Evolutionary conservation across 768 basidiomycete species (phyloP).

Genomic region (Agaricus sinodeliciosus): DNA sequence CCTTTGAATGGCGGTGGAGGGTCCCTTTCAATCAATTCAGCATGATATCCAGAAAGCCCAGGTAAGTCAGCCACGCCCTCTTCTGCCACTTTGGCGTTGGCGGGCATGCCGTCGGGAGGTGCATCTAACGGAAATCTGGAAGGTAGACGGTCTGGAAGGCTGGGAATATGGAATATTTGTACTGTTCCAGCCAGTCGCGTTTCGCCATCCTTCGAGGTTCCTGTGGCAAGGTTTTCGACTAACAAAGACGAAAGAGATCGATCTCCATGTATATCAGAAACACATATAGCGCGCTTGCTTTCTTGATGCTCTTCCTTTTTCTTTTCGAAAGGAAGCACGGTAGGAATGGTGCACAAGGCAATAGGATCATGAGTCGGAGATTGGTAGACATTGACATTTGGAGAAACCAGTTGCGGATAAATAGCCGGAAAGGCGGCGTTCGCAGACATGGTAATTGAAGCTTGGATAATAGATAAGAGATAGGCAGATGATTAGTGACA

Average conservation of each 20-base stretch:
- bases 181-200: conserved; percentile 4
- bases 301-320: neutral
- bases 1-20: neutral
- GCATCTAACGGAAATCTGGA: conserved; percentile 7
- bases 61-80: neutral
- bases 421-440: conserved; percentile 36
- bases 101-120: neutral
- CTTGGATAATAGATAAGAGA: conserved; percentile 24
- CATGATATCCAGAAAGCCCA: neutral
- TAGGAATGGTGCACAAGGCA: conserved; percentile 35
- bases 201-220: neutral
- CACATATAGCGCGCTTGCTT: no score
- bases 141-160: neutral
- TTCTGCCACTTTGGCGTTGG: neutral
- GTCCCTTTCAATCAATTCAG: conserved; percentile 5
- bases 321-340: conserved; percentile 1
- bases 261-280: neutral
- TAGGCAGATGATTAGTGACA: neutral
- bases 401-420: conserved; percentile 24
- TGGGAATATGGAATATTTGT: conserved; percentile 6
- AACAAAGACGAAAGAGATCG: neutral
- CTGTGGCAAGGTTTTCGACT: neutral
- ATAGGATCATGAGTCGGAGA: conserved; percentile 47
- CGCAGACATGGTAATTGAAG: conserved; percentile 61
- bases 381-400: conserved; percentile 36